Percentiles rank a stretch among this genome's conserved stretches.
Evolutionary conservation across 768 basidiomycete species (phyloP).

Genomic region (Naematelia aurantialba): DNA sequence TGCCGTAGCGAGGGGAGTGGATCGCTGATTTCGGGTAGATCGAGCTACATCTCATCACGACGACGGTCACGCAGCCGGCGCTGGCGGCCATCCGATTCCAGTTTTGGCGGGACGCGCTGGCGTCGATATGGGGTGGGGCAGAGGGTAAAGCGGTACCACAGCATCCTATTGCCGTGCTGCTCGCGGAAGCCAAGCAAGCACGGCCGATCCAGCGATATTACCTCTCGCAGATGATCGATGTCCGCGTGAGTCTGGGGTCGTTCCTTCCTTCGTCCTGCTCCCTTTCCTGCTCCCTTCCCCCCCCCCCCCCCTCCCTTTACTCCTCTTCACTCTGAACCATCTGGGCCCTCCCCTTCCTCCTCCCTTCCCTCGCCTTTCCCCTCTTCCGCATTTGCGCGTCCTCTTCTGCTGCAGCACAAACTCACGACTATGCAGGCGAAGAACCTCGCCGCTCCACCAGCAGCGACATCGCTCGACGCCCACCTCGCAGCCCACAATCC

Average conservation of each 20-base stretch:
- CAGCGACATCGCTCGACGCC: constrained; percentile 34
- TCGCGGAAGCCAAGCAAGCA: constrained; percentile 30
- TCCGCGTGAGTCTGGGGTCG: constrained; percentile 32
- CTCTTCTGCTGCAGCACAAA: too few species aligned
- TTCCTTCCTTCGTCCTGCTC: neutral
- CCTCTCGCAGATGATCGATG: constrained; percentile 47
- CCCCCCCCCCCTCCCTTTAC: neutral
- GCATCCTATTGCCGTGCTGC: constrained; percentile 45
- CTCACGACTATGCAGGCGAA: constrained; percentile 16
- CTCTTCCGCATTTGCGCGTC: too few species aligned
- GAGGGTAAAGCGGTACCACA: constrained; percentile 28
- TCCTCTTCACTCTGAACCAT: neutral
- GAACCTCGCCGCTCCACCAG: constrained; percentile 27
- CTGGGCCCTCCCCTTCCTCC: too few species aligned
- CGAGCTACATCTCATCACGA: constrained; percentile 45
- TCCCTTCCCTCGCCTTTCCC: too few species aligned
- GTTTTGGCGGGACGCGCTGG: constrained; percentile 49
- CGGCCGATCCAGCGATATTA: constrained; percentile 48
- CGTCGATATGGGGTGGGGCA: constrained; percentile 23
- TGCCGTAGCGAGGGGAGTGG: too few species aligned
- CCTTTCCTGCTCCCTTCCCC: too few species aligned
- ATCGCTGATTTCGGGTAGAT: too few species aligned
- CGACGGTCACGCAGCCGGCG: constrained; percentile 43
- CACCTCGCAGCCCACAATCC: constrained; percentile 38
- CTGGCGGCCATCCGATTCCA: constrained; percentile 49